phyloP scores from a whole-genome alignment of 2,329 filamentous ascomycete genomes.

The Biscogniauxia marginata region DNA sequence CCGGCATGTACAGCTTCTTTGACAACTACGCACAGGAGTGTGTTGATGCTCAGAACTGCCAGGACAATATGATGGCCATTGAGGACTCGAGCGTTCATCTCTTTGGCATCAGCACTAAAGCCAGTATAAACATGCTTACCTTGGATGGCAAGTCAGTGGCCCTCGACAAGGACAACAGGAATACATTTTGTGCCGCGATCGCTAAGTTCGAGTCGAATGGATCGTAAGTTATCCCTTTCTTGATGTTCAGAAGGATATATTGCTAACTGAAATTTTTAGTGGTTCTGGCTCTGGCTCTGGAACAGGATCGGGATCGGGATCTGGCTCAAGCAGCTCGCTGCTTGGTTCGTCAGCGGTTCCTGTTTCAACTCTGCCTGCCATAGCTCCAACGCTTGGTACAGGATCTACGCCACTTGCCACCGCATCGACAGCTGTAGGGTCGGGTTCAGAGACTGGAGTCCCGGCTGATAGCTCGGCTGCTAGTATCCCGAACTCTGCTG shows the following conservation, averaged over 20 bases:
- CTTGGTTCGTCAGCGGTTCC: background rate
- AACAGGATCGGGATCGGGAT: constrained; percentile 7
- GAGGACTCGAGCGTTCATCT: constrained; percentile 63
- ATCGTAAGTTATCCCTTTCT: background rate
- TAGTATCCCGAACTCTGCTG: constrained; percentile 9
- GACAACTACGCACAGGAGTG: constrained; percentile 77
- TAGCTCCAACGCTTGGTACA: background rate
- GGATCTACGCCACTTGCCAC: background rate
- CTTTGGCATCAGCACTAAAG: constrained; percentile 73
- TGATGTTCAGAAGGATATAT: background rate
- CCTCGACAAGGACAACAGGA: constrained; percentile 60
- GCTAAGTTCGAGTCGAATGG: constrained; percentile 44
- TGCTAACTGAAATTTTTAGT: background rate
- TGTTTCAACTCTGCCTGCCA: background rate
- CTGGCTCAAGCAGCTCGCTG: background rate
- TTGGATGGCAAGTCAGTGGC: constrained; percentile 54
- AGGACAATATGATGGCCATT: constrained; percentile 74
- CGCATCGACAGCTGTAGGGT: background rate
- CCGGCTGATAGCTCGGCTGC: constrained; percentile 6
- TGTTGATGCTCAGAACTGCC: constrained; percentile 66
- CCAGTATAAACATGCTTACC: constrained; percentile 70
- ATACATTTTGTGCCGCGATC: constrained; percentile 63
- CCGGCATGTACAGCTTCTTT: constrained; percentile 79
- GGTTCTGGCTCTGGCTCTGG: constrained; percentile 8
- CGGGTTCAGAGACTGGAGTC: background rate